Evolutionary conservation across 805 yeast genomes (phyloP).

Genomic region (Torulaspora delbrueckii): DNA sequence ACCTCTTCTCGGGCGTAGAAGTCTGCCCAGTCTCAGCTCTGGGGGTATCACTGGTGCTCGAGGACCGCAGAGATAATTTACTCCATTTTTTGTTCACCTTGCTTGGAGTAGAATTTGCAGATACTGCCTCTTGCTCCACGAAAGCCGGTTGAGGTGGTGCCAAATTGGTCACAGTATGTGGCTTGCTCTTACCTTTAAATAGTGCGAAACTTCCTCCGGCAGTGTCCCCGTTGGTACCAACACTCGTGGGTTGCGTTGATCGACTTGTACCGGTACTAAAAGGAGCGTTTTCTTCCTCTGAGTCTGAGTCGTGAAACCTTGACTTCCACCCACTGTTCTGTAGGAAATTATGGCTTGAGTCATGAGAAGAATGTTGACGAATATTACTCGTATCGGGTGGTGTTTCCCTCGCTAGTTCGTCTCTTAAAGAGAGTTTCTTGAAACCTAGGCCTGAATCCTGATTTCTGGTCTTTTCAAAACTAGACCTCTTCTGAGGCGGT

Average conservation of each 20-base stretch:
- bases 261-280: slow-evolving; percentile 16
- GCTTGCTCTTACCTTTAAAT: slow-evolving; percentile 17
- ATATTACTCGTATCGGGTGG: neutral
- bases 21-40: neutral
- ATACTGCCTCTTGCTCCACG: slow-evolving; percentile 3
- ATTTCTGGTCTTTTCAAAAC: slow-evolving; percentile 49
- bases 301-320: slow-evolving; percentile 60
- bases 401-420: slow-evolving; percentile 17
- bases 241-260: slow-evolving; percentile 12
- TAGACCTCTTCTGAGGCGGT: slow-evolving; percentile 44
- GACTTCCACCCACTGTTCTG: slow-evolving; percentile 42
- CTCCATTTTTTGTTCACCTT: slow-evolving; percentile 21
- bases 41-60: slow-evolving; percentile 18
- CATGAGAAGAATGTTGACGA: slow-evolving; percentile 7
- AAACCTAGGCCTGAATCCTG: slow-evolving; percentile 35
- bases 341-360: slow-evolving; percentile 2
- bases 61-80: slow-evolving; percentile 21
- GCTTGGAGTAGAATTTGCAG: slow-evolving; percentile 14
- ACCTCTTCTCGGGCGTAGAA: slow-evolving; percentile 5
- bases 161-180: slow-evolving; percentile 1
- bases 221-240: slow-evolving; percentile 7
- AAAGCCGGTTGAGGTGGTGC: slow-evolving; percentile 16
- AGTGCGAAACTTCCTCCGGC: slow-evolving; percentile 16
- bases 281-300: slow-evolving; percentile 42
- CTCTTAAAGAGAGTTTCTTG: slow-evolving; percentile 37